Evolutionary conservation across 345 rosid genomes (phyloP).

Genomic region (Lepidium africanum): DNA sequence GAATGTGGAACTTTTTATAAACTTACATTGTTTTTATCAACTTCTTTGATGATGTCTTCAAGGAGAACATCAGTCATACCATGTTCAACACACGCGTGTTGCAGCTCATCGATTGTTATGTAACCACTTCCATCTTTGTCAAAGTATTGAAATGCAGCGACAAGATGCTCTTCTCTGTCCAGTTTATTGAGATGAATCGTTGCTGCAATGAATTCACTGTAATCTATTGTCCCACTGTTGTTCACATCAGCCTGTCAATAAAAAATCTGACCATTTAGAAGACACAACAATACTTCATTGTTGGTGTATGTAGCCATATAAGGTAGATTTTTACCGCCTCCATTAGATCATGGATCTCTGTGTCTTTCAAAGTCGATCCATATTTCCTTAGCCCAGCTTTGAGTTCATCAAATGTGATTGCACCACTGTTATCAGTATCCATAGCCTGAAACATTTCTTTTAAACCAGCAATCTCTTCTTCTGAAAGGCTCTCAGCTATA

Average conservation of each 20-base stretch:
- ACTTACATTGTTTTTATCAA: slow-evolving; percentile 94
- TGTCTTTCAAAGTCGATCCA: slow-evolving; percentile 90
- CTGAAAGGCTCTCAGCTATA: slow-evolving; percentile 96
- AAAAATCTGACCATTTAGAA: not conserved
- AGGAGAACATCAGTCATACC: slow-evolving; percentile 85
- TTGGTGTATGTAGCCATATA: not conserved
- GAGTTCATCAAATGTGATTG: slow-evolving; percentile 95
- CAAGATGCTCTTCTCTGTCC: slow-evolving; percentile 96
- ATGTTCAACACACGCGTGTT: slow-evolving; percentile 90
- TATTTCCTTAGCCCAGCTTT: slow-evolving; percentile 90
- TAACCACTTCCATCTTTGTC: slow-evolving; percentile 96
- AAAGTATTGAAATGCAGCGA: slow-evolving; percentile 87
- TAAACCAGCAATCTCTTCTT: slow-evolving; percentile 97
- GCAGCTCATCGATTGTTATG: slow-evolving; percentile 95
- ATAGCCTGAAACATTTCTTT: slow-evolving; percentile 84
- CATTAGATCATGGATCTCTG: slow-evolving; percentile 95
- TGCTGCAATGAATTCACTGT: slow-evolving; percentile 96
- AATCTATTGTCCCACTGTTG: slow-evolving; percentile 97
- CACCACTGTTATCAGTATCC: slow-evolving; percentile 98
- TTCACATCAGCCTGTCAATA: slow-evolving; percentile 88
- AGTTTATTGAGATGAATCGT: slow-evolving; percentile 93
- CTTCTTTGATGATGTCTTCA: slow-evolving; percentile 93
- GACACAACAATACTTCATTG: not conserved
- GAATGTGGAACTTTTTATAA: not conserved
- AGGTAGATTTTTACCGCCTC: slow-evolving; percentile 56